phyloP scores from a whole-genome alignment of 2,329 filamentous ascomycete species.

The Scedosporium boydii region DNA sequence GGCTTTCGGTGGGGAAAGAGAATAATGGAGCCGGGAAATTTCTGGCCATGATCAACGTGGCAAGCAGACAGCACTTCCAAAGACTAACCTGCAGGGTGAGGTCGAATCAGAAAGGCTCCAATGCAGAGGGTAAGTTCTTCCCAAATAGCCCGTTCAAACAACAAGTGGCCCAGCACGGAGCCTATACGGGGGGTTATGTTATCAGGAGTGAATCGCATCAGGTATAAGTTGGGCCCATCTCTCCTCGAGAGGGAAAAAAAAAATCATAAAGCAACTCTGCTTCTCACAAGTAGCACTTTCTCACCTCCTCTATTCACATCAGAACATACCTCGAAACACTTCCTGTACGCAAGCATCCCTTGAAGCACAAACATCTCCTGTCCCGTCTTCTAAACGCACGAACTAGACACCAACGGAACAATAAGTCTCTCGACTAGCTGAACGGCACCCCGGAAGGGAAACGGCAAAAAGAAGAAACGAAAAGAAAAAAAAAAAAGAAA shows the following conservation, averaged over 20 bases:
- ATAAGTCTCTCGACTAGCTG: neutral
- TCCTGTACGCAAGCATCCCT: neutral
- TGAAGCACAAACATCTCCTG: neutral
- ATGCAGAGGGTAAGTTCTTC: neutral
- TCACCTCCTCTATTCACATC: neutral
- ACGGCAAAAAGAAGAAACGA: neutral
- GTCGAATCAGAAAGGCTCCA: slow-evolving; percentile 4
- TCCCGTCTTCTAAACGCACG: neutral
- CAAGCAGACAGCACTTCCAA: slow-evolving; percentile 19
- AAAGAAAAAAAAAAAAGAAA: neutral
- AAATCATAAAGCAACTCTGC: neutral
- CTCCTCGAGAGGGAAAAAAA: neutral
- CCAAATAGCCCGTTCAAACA: neutral
- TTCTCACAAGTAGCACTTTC: neutral
- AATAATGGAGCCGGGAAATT: slow-evolving; percentile 13
- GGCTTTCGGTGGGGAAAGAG: slow-evolving; percentile 2
- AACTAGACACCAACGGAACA: neutral
- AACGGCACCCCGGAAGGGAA: neutral
- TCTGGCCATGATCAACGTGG: slow-evolving; percentile 22
- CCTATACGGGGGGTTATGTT: neutral
- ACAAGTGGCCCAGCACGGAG: neutral
- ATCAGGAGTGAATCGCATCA: neutral
- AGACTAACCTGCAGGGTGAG: slow-evolving; percentile 6
- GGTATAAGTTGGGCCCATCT: slow-evolving; percentile 2
- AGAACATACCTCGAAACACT: neutral